A percentile compares a stretch with the other conserved stretches of the same genome.
phyloP scores from a whole-genome alignment of 495 filamentous ascomycete genomes.

The Daldinia vernicosa region DNA sequence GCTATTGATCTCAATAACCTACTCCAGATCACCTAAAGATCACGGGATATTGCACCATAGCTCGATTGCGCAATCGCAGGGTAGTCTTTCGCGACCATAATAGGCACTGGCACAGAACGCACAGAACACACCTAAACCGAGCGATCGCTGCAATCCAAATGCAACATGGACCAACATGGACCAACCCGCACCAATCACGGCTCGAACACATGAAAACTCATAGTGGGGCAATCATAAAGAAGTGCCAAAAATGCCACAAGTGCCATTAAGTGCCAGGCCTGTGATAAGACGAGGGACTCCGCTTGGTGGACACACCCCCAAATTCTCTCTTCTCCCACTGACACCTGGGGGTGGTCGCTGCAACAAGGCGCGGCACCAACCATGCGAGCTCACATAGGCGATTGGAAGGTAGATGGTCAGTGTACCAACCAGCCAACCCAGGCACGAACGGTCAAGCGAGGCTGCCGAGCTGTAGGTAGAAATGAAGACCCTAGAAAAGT shows the following conservation, averaged over 20 bases:
- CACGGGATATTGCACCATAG: slow-evolving; percentile 51
- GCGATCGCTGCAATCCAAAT: slow-evolving; percentile 39
- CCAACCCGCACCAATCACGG: slow-evolving; percentile 34
- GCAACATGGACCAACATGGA: slow-evolving; percentile 28
- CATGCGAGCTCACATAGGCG: slow-evolving; percentile 13
- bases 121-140: slow-evolving; percentile 30
- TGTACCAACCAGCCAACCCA: slow-evolving; percentile 25
- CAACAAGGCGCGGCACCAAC: slow-evolving; percentile 19
- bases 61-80: slow-evolving; percentile 48
- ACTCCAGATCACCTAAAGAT: slow-evolving; percentile 48
- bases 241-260: neutral
- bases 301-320: slow-evolving; percentile 30
- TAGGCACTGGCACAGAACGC: slow-evolving; percentile 21
- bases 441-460: slow-evolving; percentile 27
- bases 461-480: slow-evolving; percentile 17
- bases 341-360: slow-evolving; percentile 29
- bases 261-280: neutral
- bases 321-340: slow-evolving; percentile 5
- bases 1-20: slow-evolving; percentile 32
- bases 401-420: slow-evolving; percentile 18
- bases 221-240: slow-evolving; percentile 25
- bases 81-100: slow-evolving; percentile 40
- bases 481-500: slow-evolving; percentile 12
- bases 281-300: slow-evolving; percentile 38
- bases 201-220: slow-evolving; percentile 1